A percentile compares a stretch with the other conserved stretches of the same genome.
These are phyloP conservation scores for Leccinum colubrinum DNA, from an alignment of 1,284 basidiomycete species.

Conservation along the genomic window DNA sequence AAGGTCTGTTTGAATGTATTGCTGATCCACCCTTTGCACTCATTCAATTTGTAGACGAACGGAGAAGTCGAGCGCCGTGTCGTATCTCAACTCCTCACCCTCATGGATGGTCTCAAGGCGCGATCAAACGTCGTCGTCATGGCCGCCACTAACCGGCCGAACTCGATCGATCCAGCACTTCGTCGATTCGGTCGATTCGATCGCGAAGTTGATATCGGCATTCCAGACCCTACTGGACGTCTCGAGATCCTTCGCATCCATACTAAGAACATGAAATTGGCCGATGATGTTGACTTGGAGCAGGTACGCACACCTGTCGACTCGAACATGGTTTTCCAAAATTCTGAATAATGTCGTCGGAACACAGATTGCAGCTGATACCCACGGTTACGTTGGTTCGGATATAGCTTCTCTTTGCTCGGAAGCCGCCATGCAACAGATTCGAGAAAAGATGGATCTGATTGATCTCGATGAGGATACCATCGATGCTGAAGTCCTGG, in stretches of 20 bases:
- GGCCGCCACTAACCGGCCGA: slow-evolving; percentile 98
- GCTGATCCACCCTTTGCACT: slow-evolving; percentile 7
- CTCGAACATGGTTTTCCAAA: neutral
- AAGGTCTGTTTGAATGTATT: slow-evolving; percentile 51
- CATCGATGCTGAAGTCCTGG: slow-evolving; percentile 87
- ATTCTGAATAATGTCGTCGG: slow-evolving; percentile 6
- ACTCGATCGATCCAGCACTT: slow-evolving; percentile 98
- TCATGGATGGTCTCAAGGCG: slow-evolving; percentile 99
- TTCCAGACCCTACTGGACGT: slow-evolving; percentile 97
- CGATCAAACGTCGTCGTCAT: slow-evolving; percentile 99
- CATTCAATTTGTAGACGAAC: slow-evolving; percentile 67
- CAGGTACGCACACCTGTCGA: slow-evolving; percentile 51
- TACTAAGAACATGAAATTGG: slow-evolving; percentile 99
- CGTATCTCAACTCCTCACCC: slow-evolving; percentile 94
- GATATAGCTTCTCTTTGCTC: slow-evolving; percentile 94
- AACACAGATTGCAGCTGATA: slow-evolving; percentile 90
- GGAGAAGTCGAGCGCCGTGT: slow-evolving; percentile 99
- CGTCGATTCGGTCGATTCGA: slow-evolving; percentile 99
- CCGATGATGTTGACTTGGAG: slow-evolving; percentile 97
- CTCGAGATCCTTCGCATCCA: slow-evolving; percentile 98
- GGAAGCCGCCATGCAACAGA: slow-evolving; percentile 91
- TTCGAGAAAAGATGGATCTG: slow-evolving; percentile 88
- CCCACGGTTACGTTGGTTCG: slow-evolving; percentile 98
- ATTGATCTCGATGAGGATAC: slow-evolving; percentile 87
- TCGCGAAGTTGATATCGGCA: slow-evolving; percentile 98